Evolutionary conservation across 2,329 filamentous ascomycete genomes (phyloP).

Genomic region (Tolypocladium guangdongense): DNA sequence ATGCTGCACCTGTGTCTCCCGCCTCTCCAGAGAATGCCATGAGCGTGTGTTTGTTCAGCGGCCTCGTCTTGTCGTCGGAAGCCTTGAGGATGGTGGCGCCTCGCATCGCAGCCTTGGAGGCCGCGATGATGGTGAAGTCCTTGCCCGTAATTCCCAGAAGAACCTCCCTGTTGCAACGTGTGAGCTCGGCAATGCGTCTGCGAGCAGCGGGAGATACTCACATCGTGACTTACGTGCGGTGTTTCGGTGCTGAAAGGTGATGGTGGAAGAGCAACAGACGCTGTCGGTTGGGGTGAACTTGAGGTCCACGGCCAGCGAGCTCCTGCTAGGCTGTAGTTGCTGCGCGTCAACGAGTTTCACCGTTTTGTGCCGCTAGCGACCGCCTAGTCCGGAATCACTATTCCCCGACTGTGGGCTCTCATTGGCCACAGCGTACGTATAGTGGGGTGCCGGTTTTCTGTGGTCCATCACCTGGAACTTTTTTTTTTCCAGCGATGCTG

Average conservation of each 20-base stretch:
- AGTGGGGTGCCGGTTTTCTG: not conserved
- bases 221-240: constrained; percentile 2
- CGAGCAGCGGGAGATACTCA: not conserved
- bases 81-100: constrained; percentile 93
- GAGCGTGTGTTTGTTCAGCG: constrained; percentile 85
- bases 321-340: constrained; percentile 24
- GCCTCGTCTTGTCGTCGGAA: constrained; percentile 89
- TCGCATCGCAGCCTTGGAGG: constrained; percentile 97
- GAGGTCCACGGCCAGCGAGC: constrained; percentile 3
- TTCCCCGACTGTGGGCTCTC: constrained; percentile 8
- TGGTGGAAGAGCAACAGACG: constrained; percentile 3
- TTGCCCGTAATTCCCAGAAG: constrained; percentile 96
- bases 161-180: constrained; percentile 65
- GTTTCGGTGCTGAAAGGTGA: constrained; percentile 1
- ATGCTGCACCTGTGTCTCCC: constrained; percentile 70
- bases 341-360: constrained; percentile 22
- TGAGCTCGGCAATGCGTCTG: not conserved
- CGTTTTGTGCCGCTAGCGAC: constrained; percentile 20
- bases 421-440: constrained; percentile 10
- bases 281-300: not conserved
- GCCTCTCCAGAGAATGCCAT: constrained; percentile 95
- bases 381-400: constrained; percentile 22
- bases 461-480: constrained; percentile 18
- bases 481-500: constrained; percentile 24
- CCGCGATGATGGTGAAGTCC: constrained; percentile 96